Conservation (phyloP, 345 rosid species). For the Arabidopsis arenosa region DNA sequence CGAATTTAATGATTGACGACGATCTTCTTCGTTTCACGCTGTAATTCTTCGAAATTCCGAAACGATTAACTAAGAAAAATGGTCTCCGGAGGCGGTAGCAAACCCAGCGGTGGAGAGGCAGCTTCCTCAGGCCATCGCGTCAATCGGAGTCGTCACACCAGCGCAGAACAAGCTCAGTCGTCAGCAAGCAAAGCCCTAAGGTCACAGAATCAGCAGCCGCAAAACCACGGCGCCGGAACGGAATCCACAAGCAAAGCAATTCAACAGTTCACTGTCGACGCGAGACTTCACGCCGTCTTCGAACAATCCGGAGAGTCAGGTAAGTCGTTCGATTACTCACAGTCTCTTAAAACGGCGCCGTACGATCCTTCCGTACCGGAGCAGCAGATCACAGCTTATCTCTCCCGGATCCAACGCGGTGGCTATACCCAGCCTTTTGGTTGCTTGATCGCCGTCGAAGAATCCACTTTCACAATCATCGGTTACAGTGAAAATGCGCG, state of each 20-base stretch:
- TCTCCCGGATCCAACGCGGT: slow-evolving; percentile 88
- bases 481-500: slow-evolving; percentile 83
- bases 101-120: not conserved
- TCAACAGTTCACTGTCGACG: slow-evolving; percentile 93
- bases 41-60: slow-evolving; percentile 2
- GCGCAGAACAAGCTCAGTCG: slow-evolving; percentile 49
- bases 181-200: slow-evolving; percentile 55
- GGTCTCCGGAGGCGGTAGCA: slow-evolving; percentile 24
- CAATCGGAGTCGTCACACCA: slow-evolving; percentile 20
- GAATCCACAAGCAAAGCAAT: slow-evolving; percentile 85
- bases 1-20: not conserved
- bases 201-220: slow-evolving; percentile 23
- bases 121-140: slow-evolving; percentile 26
- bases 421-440: slow-evolving; percentile 90
- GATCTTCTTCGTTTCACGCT: not conserved
- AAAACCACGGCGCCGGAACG: slow-evolving; percentile 36
- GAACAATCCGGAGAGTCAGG: slow-evolving; percentile 92
- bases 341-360: slow-evolving; percentile 63
- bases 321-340: slow-evolving; percentile 85
- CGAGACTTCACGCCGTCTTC: slow-evolving; percentile 90
- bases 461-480: slow-evolving; percentile 62
- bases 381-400: slow-evolving; percentile 78
- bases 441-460: slow-evolving; percentile 82
- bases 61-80: not conserved
- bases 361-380: slow-evolving; percentile 63